Base-by-base conservation (phyloP, 257 asterid genomes). In the Nicotiana tomentosiformis region DNA sequence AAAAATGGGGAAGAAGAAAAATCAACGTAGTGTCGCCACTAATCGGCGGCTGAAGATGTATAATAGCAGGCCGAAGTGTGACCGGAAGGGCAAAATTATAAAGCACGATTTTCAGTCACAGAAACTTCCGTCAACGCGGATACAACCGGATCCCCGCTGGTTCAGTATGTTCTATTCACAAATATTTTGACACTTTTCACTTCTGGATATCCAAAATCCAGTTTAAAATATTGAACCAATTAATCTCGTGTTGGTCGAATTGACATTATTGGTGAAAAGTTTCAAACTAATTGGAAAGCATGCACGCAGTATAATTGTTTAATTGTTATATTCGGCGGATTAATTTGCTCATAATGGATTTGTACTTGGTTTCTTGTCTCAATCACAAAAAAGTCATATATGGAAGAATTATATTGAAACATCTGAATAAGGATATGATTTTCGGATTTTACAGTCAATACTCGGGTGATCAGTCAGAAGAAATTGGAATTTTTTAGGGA, bases 31-130 rank as follows among this genome's bases (percentile, higher is more conserved):
- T 90, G 88, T 95, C 84, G 91, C 98, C 91, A 94, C 98, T 0
- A 94, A 90, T 67, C 96, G 95, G 88, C 91, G 97, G 88, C 95
- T 96, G 61, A 96, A 92, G 90, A 93, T 96, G 99, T 94, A 94
- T 85, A 92, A 91, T n/a, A 87, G 80, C 6, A 89, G 90, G 83
- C 99, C 98, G 5, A 85, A 62, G 33, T 95, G 98, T 57, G 82
- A 92, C 77, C 26, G 64, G 0, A 83, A 85, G 82, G 99, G 99
- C 1, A 87, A 89, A 51, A 89, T 96, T 62, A 26, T 89, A 0
- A 90, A 87, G 83, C 92, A 96, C 66, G 98, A 96, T 72, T 90
- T 91, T 82, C 99, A 96, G 91, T 96, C 98, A 35, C 90, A 89
- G 88, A 93, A 93, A 17, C 83, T 94, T 88, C 98, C 97, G 4